Conservation (phyloP, 2,329 filamentous ascomycete species). For the Didymella pinodella region DNA sequence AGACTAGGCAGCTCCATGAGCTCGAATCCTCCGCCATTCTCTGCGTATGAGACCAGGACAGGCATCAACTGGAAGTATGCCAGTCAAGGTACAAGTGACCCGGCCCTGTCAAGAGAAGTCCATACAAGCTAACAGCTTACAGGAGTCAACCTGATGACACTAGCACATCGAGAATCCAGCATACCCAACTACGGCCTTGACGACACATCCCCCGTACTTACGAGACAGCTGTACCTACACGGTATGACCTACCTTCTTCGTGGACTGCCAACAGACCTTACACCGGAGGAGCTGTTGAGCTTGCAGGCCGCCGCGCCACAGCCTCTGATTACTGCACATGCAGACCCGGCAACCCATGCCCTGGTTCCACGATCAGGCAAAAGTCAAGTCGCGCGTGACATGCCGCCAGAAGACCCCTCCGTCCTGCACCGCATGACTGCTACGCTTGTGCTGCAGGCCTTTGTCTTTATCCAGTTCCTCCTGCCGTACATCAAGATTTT, state of each 20-base stretch:
- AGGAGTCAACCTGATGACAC: slow-evolving; percentile 59
- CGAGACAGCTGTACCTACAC: slow-evolving; percentile 70
- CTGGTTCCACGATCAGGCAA: slow-evolving; percentile 26
- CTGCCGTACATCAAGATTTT: slow-evolving; percentile 68
- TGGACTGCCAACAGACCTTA: slow-evolving; percentile 67
- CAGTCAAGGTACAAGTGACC: slow-evolving; percentile 54
- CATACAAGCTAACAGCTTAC: slow-evolving; percentile 7
- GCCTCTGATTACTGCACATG: slow-evolving; percentile 26
- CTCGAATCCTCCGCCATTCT: slow-evolving; percentile 30
- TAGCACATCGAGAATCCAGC: slow-evolving; percentile 57
- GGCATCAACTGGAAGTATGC: slow-evolving; percentile 63
- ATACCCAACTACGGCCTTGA: slow-evolving; percentile 35
- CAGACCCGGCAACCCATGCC: slow-evolving; percentile 25
- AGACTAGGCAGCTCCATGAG: slow-evolving; percentile 33
- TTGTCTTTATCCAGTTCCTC: slow-evolving; percentile 67
- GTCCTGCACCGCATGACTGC: slow-evolving; percentile 68
- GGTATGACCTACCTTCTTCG: slow-evolving; percentile 70
- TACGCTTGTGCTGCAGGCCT: slow-evolving; percentile 63
- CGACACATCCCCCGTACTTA: slow-evolving; percentile 56
- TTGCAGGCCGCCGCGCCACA: slow-evolving; percentile 62
- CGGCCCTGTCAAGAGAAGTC: neutral
- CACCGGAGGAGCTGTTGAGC: slow-evolving; percentile 61
- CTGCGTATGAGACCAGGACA: slow-evolving; percentile 41
- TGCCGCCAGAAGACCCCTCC: slow-evolving; percentile 49
- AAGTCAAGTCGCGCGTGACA: slow-evolving; percentile 12